Evolutionary conservation across 805 yeast species (phyloP).

Genomic region (Suhomyces sp.): DNA sequence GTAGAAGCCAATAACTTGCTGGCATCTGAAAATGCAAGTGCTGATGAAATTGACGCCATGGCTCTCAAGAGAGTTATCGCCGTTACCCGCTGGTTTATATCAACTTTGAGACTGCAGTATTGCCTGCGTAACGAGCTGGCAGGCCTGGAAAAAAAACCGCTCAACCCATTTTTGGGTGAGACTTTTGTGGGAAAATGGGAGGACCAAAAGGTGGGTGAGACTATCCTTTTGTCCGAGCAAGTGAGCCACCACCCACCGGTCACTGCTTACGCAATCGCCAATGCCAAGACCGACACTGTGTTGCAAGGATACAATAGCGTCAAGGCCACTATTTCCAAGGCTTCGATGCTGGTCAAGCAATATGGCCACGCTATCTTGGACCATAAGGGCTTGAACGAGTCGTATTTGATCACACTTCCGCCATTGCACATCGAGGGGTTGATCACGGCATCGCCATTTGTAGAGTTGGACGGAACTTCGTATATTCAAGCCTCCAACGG

Average conservation of each 20-base stretch:
- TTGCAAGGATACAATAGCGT: conserved; percentile 90
- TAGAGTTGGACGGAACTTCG: conserved; percentile 89
- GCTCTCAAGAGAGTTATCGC: conserved; percentile 69
- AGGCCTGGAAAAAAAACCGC: conserved; percentile 96
- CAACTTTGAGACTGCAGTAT: conserved; percentile 89
- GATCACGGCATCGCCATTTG: conserved; percentile 86
- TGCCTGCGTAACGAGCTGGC: conserved; percentile 86
- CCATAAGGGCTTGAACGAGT: conserved; percentile 59
- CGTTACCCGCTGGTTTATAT: conserved; percentile 87
- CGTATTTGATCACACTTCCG: conserved; percentile 82
- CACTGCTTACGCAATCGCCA: conserved; percentile 84
- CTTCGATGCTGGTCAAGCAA: conserved; percentile 82
- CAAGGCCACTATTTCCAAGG: conserved; percentile 75
- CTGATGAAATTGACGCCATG: conserved; percentile 35
- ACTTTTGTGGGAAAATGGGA: conserved; percentile 87
- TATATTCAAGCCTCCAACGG: conserved; percentile 82
- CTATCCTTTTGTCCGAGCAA: conserved; percentile 80
- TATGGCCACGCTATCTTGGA: conserved; percentile 83
- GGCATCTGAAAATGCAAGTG: conserved; percentile 36
- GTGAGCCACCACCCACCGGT: conserved; percentile 97
- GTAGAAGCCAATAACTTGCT: conserved; percentile 62
- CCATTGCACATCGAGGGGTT: conserved; percentile 94
- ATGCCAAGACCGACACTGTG: conserved; percentile 63
- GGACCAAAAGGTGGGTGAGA: conserved; percentile 62
- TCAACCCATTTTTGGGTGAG: conserved; percentile 96